Percentiles rank a stretch among this genome's conserved stretches.
Conservation (phyloP, 2,329 filamentous ascomycete species). For the Lomentospora prolificans region DNA sequence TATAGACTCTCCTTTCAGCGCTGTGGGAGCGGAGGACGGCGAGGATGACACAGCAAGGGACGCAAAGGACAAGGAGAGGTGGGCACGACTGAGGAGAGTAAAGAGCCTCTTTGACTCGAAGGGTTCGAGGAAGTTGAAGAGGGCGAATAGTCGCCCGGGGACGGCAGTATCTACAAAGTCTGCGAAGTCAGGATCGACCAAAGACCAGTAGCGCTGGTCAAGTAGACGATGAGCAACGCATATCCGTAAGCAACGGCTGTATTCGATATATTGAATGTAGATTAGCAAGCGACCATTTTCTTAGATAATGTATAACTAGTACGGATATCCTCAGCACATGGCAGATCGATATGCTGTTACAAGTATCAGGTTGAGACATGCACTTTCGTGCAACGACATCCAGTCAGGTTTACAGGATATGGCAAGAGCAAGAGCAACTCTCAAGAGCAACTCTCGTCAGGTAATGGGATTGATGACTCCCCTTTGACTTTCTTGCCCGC, state of each 20-base stretch:
- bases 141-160: conserved; percentile 18
- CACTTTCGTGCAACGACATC: no score
- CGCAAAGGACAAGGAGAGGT: conserved; percentile 61
- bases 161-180: conserved; percentile 9
- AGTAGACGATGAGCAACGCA: neutral
- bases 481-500: no score
- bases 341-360: no score
- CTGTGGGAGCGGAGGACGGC: conserved; percentile 25
- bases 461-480: no score
- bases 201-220: neutral
- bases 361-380: no score
- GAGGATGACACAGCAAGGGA: conserved; percentile 36
- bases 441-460: no score
- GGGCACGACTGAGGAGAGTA: conserved; percentile 60
- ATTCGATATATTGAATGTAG: no score
- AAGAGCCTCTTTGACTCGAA: conserved; percentile 64
- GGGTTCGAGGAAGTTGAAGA: conserved; percentile 41
- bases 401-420: no score
- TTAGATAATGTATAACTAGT: no score
- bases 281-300: neutral
- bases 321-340: no score
- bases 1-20: conserved; percentile 12
- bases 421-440: no score
- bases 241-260: no score
- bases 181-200: neutral